Percentiles rank a stretch among this genome's conserved stretches.
phyloP scores from a whole-genome alignment of 2,329 filamentous ascomycete species.

The Ceratocystis variospora region DNA sequence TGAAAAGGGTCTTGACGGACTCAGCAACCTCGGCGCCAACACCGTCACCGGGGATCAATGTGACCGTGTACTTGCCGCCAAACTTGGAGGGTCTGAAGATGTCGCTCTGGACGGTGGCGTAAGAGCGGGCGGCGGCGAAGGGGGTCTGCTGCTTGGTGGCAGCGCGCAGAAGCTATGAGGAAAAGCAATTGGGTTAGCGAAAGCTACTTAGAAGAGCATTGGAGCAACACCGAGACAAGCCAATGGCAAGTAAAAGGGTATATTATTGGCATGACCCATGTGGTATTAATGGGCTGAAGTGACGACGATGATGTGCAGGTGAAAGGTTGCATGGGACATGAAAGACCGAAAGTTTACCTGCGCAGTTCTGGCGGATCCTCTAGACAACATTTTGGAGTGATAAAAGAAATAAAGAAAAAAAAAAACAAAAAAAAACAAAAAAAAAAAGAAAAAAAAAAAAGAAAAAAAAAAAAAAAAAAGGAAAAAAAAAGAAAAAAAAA shows the following conservation, averaged over 20 bases:
- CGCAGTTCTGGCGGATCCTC: constrained; percentile 42
- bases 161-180: constrained; percentile 38
- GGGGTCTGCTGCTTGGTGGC: constrained; percentile 31
- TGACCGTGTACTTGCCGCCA: constrained; percentile 98
- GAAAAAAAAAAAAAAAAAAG: constrained; percentile 16
- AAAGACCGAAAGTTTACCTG: constrained; percentile 36
- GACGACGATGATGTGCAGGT: neutral
- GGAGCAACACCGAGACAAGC: constrained; percentile 23
- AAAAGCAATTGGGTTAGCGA: neutral
- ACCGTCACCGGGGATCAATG: constrained; percentile 95
- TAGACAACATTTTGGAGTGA: constrained; percentile 40
- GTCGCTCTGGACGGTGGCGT: constrained; percentile 79
- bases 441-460: constrained; percentile 15
- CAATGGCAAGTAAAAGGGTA: neutral
- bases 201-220: neutral
- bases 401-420: constrained; percentile 1
- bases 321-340: neutral
- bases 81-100: constrained; percentile 99
- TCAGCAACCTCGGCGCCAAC: constrained; percentile 96
- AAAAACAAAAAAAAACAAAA: constrained; percentile 4
- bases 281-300: neutral
- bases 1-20: constrained; percentile 98
- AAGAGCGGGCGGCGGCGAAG: constrained; percentile 35
- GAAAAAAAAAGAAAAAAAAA: constrained; percentile 10
- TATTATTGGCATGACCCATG: neutral